phyloP scores from a whole-genome alignment of 2,329 filamentous ascomycete species.

The Trichoderma sp. region DNA sequence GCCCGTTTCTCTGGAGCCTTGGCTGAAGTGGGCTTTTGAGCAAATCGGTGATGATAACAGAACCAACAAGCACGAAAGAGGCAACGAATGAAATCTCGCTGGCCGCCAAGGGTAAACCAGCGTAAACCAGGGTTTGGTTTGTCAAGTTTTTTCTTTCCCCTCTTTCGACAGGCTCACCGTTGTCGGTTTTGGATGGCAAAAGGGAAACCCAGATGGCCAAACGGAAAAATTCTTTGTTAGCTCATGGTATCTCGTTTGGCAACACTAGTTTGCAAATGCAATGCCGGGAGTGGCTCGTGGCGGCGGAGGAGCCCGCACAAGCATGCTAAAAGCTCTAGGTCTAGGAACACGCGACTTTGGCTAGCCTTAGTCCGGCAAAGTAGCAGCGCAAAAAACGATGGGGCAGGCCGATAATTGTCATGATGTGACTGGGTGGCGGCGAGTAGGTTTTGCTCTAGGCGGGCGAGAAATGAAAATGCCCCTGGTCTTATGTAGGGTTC shows the following conservation, averaged over 20 bases:
- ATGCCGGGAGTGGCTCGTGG: slow-evolving; percentile 16
- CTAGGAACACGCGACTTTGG: not conserved
- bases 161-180: not conserved
- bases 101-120: not conserved
- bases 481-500: not conserved
- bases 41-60: slow-evolving; percentile 1
- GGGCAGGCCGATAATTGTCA: not conserved
- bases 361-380: slow-evolving; percentile 4
- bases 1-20: slow-evolving; percentile 7
- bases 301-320: slow-evolving; percentile 11
- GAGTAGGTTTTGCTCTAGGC: not conserved
- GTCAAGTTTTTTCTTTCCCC: not conserved
- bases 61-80: not conserved
- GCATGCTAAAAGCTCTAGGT: not conserved
- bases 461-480: not conserved
- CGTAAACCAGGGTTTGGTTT: not conserved
- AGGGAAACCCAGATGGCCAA: not conserved
- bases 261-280: slow-evolving; percentile 1
- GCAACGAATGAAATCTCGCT: not conserved
- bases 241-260: not conserved
- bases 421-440: not conserved
- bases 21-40: slow-evolving; percentile 2
- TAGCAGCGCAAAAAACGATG: not conserved
- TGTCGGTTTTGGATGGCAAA: not conserved
- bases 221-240: not conserved